Conservation (phyloP, 371 early-diverging fungal species). For the Entomophthora muscae region DNA sequence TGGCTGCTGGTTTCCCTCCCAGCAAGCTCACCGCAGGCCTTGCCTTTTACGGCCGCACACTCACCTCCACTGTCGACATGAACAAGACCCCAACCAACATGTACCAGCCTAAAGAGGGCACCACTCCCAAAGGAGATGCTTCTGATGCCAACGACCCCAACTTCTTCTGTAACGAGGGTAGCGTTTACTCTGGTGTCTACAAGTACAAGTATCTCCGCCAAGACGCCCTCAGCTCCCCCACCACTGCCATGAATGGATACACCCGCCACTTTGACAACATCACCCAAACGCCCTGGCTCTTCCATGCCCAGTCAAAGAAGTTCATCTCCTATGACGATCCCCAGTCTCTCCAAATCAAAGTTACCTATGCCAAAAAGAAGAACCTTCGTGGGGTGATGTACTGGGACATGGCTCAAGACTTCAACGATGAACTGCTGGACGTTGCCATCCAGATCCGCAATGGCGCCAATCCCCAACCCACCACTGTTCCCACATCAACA, state of each 20-base stretch:
- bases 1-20: too few relatives aligned
- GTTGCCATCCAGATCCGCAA: slow-evolving; percentile 9
- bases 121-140: too few relatives aligned
- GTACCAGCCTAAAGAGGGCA: too few relatives aligned
- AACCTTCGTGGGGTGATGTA: slow-evolving; percentile 41
- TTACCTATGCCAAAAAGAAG: too few relatives aligned
- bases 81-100: slow-evolving; percentile 14
- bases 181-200: slow-evolving; percentile 32
- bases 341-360: slow-evolving; percentile 30
- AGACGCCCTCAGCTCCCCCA: too few relatives aligned
- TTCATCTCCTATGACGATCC: too few relatives aligned
- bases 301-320: slow-evolving; percentile 28
- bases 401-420: slow-evolving; percentile 27
- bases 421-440: slow-evolving; percentile 32
- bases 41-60: slow-evolving; percentile 45
- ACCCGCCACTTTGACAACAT: slow-evolving; percentile 40
- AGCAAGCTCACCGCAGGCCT: slow-evolving; percentile 38
- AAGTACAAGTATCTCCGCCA: too few relatives aligned
- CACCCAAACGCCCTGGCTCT: slow-evolving; percentile 51
- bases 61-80: slow-evolving; percentile 29
- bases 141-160: slow-evolving; percentile 32
- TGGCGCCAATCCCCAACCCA: too few relatives aligned
- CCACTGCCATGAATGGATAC: too few relatives aligned
- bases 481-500: background rate
- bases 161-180: slow-evolving; percentile 16